A percentile compares a stretch with the other conserved stretches of the same genome.
These are phyloP conservation scores for Stylosanthes scabra DNA, from an alignment of 331 rosid species.

Conservation along the genomic window DNA sequence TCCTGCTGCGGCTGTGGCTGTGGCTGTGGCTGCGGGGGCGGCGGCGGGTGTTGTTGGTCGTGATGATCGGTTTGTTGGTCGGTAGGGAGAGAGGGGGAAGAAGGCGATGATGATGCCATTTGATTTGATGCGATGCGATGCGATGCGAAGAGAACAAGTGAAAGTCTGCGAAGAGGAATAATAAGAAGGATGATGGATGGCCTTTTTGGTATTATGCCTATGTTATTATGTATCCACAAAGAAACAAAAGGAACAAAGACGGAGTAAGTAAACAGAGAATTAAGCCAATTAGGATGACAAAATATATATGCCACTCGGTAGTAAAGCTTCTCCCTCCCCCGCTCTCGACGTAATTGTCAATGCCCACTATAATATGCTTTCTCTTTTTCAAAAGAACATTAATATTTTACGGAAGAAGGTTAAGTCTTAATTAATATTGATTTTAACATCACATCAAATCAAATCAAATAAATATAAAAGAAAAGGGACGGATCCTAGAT, in stretches of 20 bases:
- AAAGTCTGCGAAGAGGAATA: not conserved
- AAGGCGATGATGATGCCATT: constrained; percentile 20
- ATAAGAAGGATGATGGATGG: not conserved
- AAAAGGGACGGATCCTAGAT: too few relatives aligned
- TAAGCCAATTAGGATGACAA: not conserved
- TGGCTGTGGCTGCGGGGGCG: constrained; percentile 33
- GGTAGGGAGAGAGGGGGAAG: not conserved
- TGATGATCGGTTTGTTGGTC: constrained; percentile 4
- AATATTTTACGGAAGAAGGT: too few relatives aligned
- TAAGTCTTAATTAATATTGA: too few relatives aligned
- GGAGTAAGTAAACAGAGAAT: not conserved
- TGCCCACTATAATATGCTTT: too few relatives aligned
- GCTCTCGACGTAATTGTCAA: not conserved
- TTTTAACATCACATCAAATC: too few relatives aligned
- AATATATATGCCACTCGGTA: too few relatives aligned
- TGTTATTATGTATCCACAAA: too few relatives aligned
- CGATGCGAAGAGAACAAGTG: not conserved
- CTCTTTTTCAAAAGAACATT: too few relatives aligned
- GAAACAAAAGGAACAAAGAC: not conserved
- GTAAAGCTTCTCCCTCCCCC: too few relatives aligned
- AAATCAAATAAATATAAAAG: too few relatives aligned
- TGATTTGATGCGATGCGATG: not conserved
- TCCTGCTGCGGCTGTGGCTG: constrained; percentile 18
- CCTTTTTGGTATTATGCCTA: not conserved
- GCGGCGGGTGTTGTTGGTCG: constrained; percentile 26